Conservation (phyloP, 2,329 filamentous ascomycete species). For the Aspergillus carbonarius region DNA sequence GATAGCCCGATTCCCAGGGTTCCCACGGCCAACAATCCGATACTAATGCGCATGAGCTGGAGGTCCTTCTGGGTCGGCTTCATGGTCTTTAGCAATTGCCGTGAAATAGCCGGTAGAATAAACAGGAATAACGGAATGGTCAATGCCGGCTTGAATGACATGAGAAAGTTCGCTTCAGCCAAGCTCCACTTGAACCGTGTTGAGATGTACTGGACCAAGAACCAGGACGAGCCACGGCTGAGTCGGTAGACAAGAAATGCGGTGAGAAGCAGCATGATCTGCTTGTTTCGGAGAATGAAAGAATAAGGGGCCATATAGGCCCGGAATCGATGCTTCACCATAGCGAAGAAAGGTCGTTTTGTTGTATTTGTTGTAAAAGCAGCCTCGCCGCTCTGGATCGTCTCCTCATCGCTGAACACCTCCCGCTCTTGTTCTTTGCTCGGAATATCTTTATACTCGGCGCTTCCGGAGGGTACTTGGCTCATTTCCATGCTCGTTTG, state of each 20-base stretch:
- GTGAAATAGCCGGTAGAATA: constrained; percentile 45
- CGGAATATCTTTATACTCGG: constrained; percentile 17
- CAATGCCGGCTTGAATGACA: constrained; percentile 49
- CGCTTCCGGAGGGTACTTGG: constrained; percentile 20
- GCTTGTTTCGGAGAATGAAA: constrained; percentile 42
- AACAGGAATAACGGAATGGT: constrained; percentile 50
- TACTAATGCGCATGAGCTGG: constrained; percentile 46
- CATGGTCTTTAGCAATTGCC: constrained; percentile 37
- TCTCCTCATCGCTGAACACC: constrained; percentile 15
- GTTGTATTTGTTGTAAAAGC: constrained; percentile 6
- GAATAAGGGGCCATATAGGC: constrained; percentile 38
- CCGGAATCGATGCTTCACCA: constrained; percentile 21
- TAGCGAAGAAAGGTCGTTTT: constrained; percentile 17
- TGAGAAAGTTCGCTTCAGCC: constrained; percentile 43
- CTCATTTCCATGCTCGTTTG: constrained; percentile 31
- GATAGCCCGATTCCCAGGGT: constrained; percentile 50
- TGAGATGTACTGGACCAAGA: constrained; percentile 54
- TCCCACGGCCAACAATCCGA: constrained; percentile 45
- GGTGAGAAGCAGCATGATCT: constrained; percentile 45
- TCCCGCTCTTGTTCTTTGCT: constrained; percentile 20
- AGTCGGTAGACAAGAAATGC: constrained; percentile 51
- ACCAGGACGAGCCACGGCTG: constrained; percentile 47
- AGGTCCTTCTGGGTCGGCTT: constrained; percentile 47
- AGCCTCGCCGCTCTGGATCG: constrained; percentile 17
- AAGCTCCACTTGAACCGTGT: constrained; percentile 52